Base-by-base conservation (phyloP, 73 alveolate species). In the Blepharisma stoltei region DNA sequence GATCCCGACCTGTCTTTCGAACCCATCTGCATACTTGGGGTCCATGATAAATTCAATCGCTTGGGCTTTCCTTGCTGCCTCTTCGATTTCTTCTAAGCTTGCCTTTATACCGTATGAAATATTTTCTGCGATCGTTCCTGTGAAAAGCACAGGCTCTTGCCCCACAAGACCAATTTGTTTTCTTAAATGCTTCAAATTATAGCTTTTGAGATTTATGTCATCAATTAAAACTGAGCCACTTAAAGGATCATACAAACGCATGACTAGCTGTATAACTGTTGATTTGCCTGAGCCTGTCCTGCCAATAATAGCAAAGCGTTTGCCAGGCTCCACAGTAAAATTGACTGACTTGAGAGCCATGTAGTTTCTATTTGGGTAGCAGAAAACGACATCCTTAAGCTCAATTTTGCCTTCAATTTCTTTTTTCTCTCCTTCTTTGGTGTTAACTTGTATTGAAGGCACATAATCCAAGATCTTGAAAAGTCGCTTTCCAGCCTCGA, bases 141-240 rank as follows among this genome's bases (percentile, higher is more conserved):
- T 90, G 70, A 94, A 93, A 46, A 94, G 83, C 7, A 94, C 97
- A 0, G 99, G 99, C 70, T 94, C 99, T 88, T 94, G 92, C 38
- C 97, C 93, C 9, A 95, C 99, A 54, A 86, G 83, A 27, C 96
- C 96, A 65, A 94, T 89, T 76, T 92, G 54, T 27, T 78, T 49
- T 84, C 97, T 86, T 25, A 86, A 77, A 69, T 81, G 75, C 83
- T 85, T 78, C 78, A 92, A 37, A 71, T 89, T 70, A 50, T 84
- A 43, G 27, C 69, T 85, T 78, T 68, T 94, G 47, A 94, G 54
- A 81, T 89, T 82, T 9, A 81, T 53, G 25, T 92, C 97, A 78
- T 92, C 95, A 37, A 94, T 77, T 60, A 69, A 48, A 18, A 94
- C 84, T 41, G 71, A 66, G 4, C 98, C 98, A 18, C 69, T 71